Conservation (phyloP, 345 rosid species). For the Bretschneidera sinensis region DNA sequence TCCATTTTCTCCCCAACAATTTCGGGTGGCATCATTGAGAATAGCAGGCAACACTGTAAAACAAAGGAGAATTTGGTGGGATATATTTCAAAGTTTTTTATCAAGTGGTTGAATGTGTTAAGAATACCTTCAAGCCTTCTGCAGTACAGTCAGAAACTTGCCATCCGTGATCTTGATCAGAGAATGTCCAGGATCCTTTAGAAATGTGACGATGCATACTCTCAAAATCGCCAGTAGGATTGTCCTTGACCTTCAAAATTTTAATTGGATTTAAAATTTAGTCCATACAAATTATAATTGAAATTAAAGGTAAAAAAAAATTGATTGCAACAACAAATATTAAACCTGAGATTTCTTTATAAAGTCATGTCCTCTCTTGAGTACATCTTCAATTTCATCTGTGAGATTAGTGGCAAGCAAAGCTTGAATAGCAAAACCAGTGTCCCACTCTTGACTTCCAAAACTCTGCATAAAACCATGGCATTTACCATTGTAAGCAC, state of each 20-base stretch:
- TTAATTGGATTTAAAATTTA: not conserved
- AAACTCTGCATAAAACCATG: constrained; percentile 63
- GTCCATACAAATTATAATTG: not conserved
- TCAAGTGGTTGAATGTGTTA: not conserved
- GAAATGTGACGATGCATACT: constrained; percentile 49
- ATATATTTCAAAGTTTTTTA: no score
- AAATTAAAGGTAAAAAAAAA: not conserved
- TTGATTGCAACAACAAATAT: constrained; percentile 1
- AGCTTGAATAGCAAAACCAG: constrained; percentile 71
- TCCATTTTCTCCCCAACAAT: constrained; percentile 20
- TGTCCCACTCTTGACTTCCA: constrained; percentile 83
- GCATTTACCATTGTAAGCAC: no score
- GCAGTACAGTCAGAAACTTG: constrained; percentile 63
- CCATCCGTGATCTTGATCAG: constrained; percentile 74
- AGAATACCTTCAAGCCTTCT: constrained; percentile 50
- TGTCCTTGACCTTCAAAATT: constrained; percentile 40
- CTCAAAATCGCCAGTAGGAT: constrained; percentile 52
- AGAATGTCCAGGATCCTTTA: constrained; percentile 66
- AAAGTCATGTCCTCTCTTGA: constrained; percentile 69
- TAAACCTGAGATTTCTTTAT: constrained; percentile 72
- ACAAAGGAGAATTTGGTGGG: no score
- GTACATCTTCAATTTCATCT: constrained; percentile 48
- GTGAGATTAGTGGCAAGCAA: constrained; percentile 53
- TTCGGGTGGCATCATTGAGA: constrained; percentile 15
- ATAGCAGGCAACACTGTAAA: constrained; percentile 16